phyloP scores from a whole-genome alignment of 371 early-diverging fungal species.

The Zychaea mexicana region DNA sequence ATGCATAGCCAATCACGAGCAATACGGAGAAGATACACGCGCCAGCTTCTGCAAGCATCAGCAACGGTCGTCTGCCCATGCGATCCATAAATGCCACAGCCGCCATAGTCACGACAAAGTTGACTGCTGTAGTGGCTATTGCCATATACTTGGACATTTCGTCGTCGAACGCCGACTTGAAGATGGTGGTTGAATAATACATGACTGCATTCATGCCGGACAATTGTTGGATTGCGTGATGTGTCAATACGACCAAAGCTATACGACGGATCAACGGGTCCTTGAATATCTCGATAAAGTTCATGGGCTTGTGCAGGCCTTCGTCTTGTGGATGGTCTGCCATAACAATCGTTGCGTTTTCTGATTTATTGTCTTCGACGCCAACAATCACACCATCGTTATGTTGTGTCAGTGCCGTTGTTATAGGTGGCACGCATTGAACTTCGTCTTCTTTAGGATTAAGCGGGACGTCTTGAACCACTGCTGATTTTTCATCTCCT shows the following conservation, averaged over 20 bases:
- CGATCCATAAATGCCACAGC: constrained; percentile 69
- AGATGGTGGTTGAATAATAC: constrained; percentile 76
- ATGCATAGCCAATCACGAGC: constrained; percentile 60
- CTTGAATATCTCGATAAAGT: constrained; percentile 30
- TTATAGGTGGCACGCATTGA: too few relatives aligned
- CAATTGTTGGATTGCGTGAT: constrained; percentile 74
- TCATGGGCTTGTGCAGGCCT: constrained; percentile 21
- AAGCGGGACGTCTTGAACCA: too few relatives aligned
- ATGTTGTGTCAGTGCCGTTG: too few relatives aligned
- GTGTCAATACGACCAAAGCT: constrained; percentile 35
- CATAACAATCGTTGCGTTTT: background rate
- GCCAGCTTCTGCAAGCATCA: constrained; percentile 65
- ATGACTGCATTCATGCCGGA: constrained; percentile 87
- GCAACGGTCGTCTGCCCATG: constrained; percentile 68
- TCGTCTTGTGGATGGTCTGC: background rate
- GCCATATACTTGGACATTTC: constrained; percentile 62
- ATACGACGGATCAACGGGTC: constrained; percentile 51
- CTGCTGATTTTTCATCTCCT: too few relatives aligned
- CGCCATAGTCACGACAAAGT: constrained; percentile 57
- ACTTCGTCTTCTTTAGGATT: too few relatives aligned
- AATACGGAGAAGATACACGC: constrained; percentile 58
- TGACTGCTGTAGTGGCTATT: constrained; percentile 59
- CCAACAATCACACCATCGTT: too few relatives aligned
- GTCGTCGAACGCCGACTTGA: constrained; percentile 44
- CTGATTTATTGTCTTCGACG: background rate